Percentiles rank a stretch among this genome's conserved stretches.
Evolutionary conservation across 2,329 filamentous ascomycete genomes (phyloP).

Genomic region (Fusarium sp.): DNA sequence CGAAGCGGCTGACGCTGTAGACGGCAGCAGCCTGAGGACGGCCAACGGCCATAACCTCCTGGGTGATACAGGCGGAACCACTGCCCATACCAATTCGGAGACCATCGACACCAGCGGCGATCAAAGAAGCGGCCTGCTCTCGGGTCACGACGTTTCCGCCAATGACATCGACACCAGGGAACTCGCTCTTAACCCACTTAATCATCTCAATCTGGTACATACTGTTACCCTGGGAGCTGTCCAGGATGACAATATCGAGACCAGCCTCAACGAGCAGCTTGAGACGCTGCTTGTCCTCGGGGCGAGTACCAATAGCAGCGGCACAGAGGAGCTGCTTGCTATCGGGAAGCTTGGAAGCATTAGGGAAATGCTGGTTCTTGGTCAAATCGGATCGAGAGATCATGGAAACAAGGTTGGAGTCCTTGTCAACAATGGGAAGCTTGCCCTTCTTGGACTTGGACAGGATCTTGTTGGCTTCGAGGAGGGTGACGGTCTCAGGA

Average conservation of each 20-base stretch:
- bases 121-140: conserved; percentile 92
- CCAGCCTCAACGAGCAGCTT: conserved; percentile 92
- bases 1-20: conserved; percentile 88
- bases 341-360: conserved; percentile 94
- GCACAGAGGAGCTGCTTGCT: conserved; percentile 98
- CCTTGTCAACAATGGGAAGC: conserved; percentile 87
- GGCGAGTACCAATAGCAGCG: conserved; percentile 93
- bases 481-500: conserved; percentile 80
- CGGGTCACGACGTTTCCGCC: conserved; percentile 98
- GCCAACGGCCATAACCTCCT: conserved; percentile 99
- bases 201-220: conserved; percentile 99
- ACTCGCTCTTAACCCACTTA: conserved; percentile 91
- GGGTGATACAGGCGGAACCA: conserved; percentile 97
- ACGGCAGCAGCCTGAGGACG: conserved; percentile 95
- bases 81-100: conserved; percentile 99
- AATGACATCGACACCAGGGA: conserved; percentile 90
- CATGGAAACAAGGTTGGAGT: conserved; percentile 89
- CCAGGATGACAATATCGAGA: conserved; percentile 92
- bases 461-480: conserved; percentile 92
- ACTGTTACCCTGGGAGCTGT: conserved; percentile 97
- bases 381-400: conserved; percentile 95
- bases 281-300: conserved; percentile 89
- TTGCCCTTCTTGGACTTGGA: conserved; percentile 98
- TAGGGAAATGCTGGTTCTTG: conserved; percentile 97
- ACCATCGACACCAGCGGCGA: conserved; percentile 94